These are phyloP conservation scores for Fonsecaea monophora DNA, from an alignment of 2,329 filamentous ascomycete genomes.

Conservation along the genomic window DNA sequence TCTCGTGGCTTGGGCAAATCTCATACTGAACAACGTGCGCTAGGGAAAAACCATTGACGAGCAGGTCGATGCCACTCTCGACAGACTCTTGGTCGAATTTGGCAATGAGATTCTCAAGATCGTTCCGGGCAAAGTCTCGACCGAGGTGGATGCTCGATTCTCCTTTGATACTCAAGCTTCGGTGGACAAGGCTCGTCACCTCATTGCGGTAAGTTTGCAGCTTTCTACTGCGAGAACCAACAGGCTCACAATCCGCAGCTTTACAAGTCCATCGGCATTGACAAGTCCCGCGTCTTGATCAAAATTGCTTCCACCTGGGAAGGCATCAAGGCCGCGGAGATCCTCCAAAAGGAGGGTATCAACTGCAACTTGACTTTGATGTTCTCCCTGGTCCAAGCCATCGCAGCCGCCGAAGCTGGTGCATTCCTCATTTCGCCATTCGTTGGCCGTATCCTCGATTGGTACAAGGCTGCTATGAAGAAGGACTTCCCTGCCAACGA, in stretches of 20 bases:
- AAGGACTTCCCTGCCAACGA: slow-evolving; percentile 88
- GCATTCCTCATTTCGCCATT: slow-evolving; percentile 99
- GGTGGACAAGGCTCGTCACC: slow-evolving; percentile 93
- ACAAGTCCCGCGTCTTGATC: slow-evolving; percentile 94
- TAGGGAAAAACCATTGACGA: slow-evolving; percentile 70
- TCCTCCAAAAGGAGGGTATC: slow-evolving; percentile 92
- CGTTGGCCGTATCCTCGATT: slow-evolving; percentile 98
- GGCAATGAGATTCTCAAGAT: slow-evolving; percentile 97
- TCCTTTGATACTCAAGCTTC: slow-evolving; percentile 94
- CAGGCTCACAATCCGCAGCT: slow-evolving; percentile 64
- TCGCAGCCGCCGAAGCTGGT: slow-evolving; percentile 91
- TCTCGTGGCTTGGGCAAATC: not conserved
- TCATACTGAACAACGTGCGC: slow-evolving; percentile 19
- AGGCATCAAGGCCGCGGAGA: slow-evolving; percentile 97
- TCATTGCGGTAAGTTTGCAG: slow-evolving; percentile 77
- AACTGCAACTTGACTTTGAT: slow-evolving; percentile 99
- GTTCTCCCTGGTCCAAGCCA: slow-evolving; percentile 95
- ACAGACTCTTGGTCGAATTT: slow-evolving; percentile 95
- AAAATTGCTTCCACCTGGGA: slow-evolving; percentile 99
- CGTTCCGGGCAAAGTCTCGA: slow-evolving; percentile 97
- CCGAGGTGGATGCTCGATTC: slow-evolving; percentile 94
- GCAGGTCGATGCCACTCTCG: slow-evolving; percentile 87
- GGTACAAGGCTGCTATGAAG: slow-evolving; percentile 96
- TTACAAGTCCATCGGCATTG: slow-evolving; percentile 89
- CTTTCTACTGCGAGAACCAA: not conserved